Evolutionary conservation across 352 stramenopile species (phyloP), one percentile per base, ranked within the genome.

Genomic region (Phytophthora vignae): DNA sequence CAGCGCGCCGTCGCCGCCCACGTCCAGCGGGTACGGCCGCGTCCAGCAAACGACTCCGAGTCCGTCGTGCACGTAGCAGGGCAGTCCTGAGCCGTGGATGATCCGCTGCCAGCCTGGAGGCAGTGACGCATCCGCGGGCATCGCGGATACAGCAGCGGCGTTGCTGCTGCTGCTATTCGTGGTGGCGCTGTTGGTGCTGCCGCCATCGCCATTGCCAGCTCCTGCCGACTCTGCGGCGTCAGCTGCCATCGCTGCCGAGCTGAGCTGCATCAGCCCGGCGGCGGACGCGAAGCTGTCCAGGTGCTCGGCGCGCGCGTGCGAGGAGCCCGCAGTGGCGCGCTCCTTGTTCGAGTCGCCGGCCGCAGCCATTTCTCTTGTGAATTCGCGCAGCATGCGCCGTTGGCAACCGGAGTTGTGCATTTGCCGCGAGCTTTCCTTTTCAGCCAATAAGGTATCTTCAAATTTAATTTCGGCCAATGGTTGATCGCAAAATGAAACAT

Each of bases 41-140:
- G 84, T 88, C 89, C 89, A 96, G 69, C 78, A 84, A 46, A 96
- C 85, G 14, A 93, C 64, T 9, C 78, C 75, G 29, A 83, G 55
- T 19, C 65, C 62, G 15, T 79, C 76, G 56, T 96, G 83, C 62
- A 93, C 74, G 61, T 87, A 96, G 68, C 87, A 96, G 14, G 78
- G 75, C 50, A 96, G 63, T 0, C 85, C 85, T 4, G 87, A 96
- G 44, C 80, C 78, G 70, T 96, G 89, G 11, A 76, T 62, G 40
- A 94, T 76, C 12, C 76, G 71, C 55, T 83, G 74, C 89, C 89
- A 96, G 12, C 87, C 87, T 49, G 71, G 55, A 31, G 89, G 89
- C 54, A 96, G 68, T 12, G 74, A 69, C 22, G 61, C 57, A 52
- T 88, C 79, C 17, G 27, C 40, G 12, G 55, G 17, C 31, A 64